Base-by-base conservation (phyloP, 306 rosid species). In the Crotalaria pallida region DNA sequence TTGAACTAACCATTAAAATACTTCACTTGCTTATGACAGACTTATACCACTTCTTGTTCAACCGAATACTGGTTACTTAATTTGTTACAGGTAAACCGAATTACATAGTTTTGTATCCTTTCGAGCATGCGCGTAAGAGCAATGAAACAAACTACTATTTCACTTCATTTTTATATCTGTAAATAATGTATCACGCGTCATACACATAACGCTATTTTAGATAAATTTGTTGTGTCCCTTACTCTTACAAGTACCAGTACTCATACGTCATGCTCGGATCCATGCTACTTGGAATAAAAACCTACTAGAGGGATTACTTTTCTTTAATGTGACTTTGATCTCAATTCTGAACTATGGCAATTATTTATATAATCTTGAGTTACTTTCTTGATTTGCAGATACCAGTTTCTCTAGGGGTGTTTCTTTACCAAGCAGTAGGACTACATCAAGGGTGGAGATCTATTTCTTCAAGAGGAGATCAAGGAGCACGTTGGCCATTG, bases 331-430 rank as follows among this genome's bases (percentile, higher is more conserved):
- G 29, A 26, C 29, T 29, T 29, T 29, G 34, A 29, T 29, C 34
- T 29, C 34, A 29, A 29, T 29, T 31, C 34, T 27, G 5, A 27
- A 27, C 33, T 27, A 27, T 27, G 23, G 48, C 34, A 48, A 47
- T 59, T 18, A 29, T 19, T 24, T 56, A 45, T 26, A 1, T 5
- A 15, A 36, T 16, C 17, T 22, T 27, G 33, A 55, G 24, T n/a
- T 8, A 44, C 16, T 24, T 63, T 65, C 65, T 7, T 55, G 44
- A 15, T 66, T 29, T 74, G 66, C 76, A 92, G 98, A 69, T 92
- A 52, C 96, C 98, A 15, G 80, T 89, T 65, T 83, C 95, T 27
- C 22, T 87, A 4, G 88, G 87, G 36, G 91, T 89, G 51, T 79
- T 58, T 41, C n/a, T 75, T 22, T 89, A 85, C 11, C 90, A 92